Conservation (phyloP, 305 asterid genomes). For the Nicotiana rustica region DNA sequence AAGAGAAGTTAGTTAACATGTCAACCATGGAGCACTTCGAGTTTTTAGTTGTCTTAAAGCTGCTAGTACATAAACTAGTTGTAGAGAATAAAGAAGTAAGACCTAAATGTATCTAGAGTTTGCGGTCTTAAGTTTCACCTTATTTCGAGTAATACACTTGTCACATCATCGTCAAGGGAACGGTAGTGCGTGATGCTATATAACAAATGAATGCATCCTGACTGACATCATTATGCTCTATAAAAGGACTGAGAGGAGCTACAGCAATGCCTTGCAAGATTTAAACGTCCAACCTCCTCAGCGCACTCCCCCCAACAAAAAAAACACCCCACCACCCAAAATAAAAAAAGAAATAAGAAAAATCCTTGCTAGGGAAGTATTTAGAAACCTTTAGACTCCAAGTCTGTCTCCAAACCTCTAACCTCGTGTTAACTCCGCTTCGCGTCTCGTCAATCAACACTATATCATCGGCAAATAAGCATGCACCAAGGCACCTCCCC, state of each 20-base stretch:
- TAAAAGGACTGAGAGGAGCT: not conserved
- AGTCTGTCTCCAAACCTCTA: no score
- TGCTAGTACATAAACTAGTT: not conserved
- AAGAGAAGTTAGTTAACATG: not conserved
- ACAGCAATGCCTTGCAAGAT: not conserved
- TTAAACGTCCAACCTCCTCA: not conserved
- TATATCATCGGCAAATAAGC: no score
- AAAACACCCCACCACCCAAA: not conserved
- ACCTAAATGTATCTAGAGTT: not conserved
- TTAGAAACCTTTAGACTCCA: no score
- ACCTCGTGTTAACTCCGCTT: no score
- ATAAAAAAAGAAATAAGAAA: not conserved
- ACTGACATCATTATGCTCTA: not conserved
- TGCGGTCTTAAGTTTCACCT: not conserved
- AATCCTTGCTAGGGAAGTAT: not conserved
- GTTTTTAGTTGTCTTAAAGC: not conserved
- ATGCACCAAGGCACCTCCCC: no score
- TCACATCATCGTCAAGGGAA: not conserved
- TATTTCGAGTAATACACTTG: not conserved
- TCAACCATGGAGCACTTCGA: not conserved
- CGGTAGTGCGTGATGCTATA: not conserved
- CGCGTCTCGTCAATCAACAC: no score
- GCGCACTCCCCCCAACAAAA: not conserved
- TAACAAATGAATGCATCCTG: slow-evolving; percentile 21
- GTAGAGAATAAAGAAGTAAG: not conserved